A percentile compares a stretch with the other conserved stretches of the same genome.
These are phyloP conservation scores for Lactarius hengduanensis DNA, from an alignment of 768 basidiomycete genomes.

Conservation along the genomic window DNA sequence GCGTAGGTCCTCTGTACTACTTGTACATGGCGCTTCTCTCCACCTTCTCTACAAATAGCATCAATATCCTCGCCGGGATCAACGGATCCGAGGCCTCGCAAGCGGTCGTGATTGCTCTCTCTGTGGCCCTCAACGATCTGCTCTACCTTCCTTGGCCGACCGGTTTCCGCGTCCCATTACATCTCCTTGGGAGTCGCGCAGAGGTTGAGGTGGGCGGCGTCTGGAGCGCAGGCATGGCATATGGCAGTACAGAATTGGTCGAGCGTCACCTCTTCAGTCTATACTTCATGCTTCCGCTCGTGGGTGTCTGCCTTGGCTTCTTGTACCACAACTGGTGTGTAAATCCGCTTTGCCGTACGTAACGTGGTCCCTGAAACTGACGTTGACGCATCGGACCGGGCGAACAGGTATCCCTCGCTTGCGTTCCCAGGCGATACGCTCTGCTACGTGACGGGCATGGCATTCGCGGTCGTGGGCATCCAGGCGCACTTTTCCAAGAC, in stretches of 20 bases:
- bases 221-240: slow-evolving; percentile 81
- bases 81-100: slow-evolving; percentile 96
- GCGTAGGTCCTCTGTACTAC: slow-evolving; percentile 88
- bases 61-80: slow-evolving; percentile 97
- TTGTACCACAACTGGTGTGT: slow-evolving; percentile 95
- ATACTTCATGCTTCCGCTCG: slow-evolving; percentile 95
- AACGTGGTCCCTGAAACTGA: background rate
- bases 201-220: slow-evolving; percentile 76
- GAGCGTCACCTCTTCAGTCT: slow-evolving; percentile 93
- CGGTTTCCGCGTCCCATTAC: slow-evolving; percentile 67
- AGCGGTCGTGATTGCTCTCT: slow-evolving; percentile 87
- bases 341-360: background rate
- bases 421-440: slow-evolving; percentile 96
- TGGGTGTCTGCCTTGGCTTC: slow-evolving; percentile 87
- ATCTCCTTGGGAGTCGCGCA: slow-evolving; percentile 62
- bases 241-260: slow-evolving; percentile 83
- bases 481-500: slow-evolving; percentile 98
- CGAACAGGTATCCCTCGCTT: slow-evolving; percentile 86
- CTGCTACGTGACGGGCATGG: slow-evolving; percentile 98
- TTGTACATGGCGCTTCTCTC: slow-evolving; percentile 94
- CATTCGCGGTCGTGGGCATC: slow-evolving; percentile 96
- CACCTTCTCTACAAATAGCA: slow-evolving; percentile 95
- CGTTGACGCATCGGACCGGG: slow-evolving; percentile 6
- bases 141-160: slow-evolving; percentile 91
- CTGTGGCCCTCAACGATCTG: slow-evolving; percentile 88